Conservation (phyloP, 768 basidiomycete genomes). For the Termitomyces sp. region DNA sequence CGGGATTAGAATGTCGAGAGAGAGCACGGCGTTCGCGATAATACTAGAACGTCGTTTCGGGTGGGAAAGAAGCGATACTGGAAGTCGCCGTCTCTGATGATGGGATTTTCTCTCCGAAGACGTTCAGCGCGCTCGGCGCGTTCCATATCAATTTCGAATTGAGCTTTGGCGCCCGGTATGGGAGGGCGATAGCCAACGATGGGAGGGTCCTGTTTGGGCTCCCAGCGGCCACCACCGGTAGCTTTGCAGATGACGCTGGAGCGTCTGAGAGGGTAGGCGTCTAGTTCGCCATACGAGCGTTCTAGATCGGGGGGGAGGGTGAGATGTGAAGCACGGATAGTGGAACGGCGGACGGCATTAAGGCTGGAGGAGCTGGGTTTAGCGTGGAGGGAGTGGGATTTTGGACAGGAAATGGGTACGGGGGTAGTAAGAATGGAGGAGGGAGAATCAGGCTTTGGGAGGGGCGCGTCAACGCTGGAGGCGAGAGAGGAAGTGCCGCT, state of each 20-base stretch:
- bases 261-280: conserved; percentile 67
- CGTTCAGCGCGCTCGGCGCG: conserved; percentile 53
- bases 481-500: conserved; percentile 29
- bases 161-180: conserved; percentile 61
- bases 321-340: conserved; percentile 28
- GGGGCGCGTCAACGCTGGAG: conserved; percentile 15
- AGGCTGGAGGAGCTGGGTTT: conserved; percentile 30
- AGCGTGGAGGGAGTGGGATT: conserved; percentile 25
- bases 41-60: conserved; percentile 35
- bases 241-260: conserved; percentile 71
- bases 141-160: conserved; percentile 68
- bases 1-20: conserved; percentile 55
- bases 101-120: conserved; percentile 49
- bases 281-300: conserved; percentile 63
- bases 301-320: conserved; percentile 36
- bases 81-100: conserved; percentile 63
- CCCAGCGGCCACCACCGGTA: conserved; percentile 77
- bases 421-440: conserved; percentile 16
- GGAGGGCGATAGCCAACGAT: conserved; percentile 49
- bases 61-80: conserved; percentile 50
- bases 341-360: conserved; percentile 24
- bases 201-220: conserved; percentile 51
- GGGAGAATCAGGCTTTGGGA: conserved; percentile 16
- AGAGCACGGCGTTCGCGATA: conserved; percentile 42
- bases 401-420: conserved; percentile 21